Evolutionary conservation across 2,329 filamentous ascomycete species (phyloP).

Genomic region (Botrytis sinoallii): DNA sequence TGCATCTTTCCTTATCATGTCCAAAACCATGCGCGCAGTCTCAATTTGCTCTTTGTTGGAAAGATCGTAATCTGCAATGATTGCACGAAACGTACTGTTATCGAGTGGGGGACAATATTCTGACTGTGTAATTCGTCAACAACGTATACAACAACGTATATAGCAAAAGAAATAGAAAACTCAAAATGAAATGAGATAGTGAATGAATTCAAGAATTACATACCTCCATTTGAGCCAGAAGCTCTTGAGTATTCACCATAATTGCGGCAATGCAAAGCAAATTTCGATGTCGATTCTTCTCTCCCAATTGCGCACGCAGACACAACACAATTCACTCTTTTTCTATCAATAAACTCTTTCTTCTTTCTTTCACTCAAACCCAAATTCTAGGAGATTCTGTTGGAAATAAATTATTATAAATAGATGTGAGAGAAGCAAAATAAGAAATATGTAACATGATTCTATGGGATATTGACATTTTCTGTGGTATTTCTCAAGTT

Average conservation of each 20-base stretch:
- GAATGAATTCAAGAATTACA: neutral
- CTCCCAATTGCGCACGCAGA: neutral
- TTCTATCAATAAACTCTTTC: neutral
- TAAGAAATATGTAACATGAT: neutral
- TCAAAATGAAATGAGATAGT: neutral
- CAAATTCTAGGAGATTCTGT: neutral
- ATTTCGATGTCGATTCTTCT: neutral
- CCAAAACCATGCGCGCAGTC: constrained; percentile 57
- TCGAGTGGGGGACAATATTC: constrained; percentile 22
- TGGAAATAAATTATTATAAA: neutral
- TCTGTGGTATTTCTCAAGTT: neutral
- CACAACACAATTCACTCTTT: neutral
- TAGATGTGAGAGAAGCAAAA: neutral
- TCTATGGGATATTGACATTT: neutral
- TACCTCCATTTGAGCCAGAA: constrained; percentile 16
- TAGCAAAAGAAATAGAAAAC: neutral
- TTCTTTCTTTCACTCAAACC: neutral
- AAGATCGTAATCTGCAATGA: constrained; percentile 71
- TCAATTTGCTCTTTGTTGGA: constrained; percentile 49
- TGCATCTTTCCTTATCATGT: constrained; percentile 63
- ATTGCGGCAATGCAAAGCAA: neutral
- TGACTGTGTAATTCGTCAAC: constrained; percentile 1
- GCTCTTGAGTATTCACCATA: constrained; percentile 14
- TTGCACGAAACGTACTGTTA: constrained; percentile 64
- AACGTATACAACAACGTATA: neutral